Conservation (phyloP, 208 protist genomes). For the Phytomonas francai region DNA sequence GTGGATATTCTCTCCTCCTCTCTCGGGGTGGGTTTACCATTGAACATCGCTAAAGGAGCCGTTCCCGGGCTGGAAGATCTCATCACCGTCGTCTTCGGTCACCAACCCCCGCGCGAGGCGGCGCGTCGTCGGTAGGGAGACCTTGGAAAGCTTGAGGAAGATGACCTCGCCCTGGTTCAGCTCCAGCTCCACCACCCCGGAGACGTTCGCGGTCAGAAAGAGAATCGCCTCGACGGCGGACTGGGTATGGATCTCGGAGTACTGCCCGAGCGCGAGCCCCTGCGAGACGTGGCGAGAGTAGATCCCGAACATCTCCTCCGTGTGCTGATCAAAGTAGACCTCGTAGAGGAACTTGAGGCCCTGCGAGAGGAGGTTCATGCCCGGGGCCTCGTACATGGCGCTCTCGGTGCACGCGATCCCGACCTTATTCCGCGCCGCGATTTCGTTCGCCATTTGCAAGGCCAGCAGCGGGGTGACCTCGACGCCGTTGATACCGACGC, state of each 20-base stretch:
- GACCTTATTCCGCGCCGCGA: slow-evolving; percentile 83
- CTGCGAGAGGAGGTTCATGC: slow-evolving; percentile 76
- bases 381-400: slow-evolving; percentile 87
- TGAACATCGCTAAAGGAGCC: slow-evolving; percentile 84
- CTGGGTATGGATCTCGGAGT: slow-evolving; percentile 78
- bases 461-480: slow-evolving; percentile 74
- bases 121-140: slow-evolving; percentile 27
- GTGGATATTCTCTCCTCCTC: too few relatives aligned
- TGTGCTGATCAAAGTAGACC: slow-evolving; percentile 71
- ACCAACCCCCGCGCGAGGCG: slow-evolving; percentile 38
- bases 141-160: slow-evolving; percentile 78
- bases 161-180: slow-evolving; percentile 86
- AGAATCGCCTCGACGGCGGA: slow-evolving; percentile 80
- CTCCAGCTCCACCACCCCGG: slow-evolving; percentile 81
- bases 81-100: slow-evolving; percentile 78
- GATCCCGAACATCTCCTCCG: slow-evolving; percentile 62
- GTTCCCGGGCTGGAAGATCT: slow-evolving; percentile 81
- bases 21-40: slow-evolving; percentile 38
- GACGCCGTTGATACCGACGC: slow-evolving; percentile 76
- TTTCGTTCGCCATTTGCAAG: slow-evolving; percentile 81
- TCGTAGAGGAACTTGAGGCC: slow-evolving; percentile 82
- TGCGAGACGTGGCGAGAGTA: slow-evolving; percentile 72
- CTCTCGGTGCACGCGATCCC: slow-evolving; percentile 76
- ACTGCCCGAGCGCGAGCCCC: slow-evolving; percentile 54
- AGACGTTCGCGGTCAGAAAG: slow-evolving; percentile 58